Evolutionary conservation across 805 yeast genomes (phyloP), one percentile per base, ranked within the genome.

Genomic region (Yarrowia deformans): DNA sequence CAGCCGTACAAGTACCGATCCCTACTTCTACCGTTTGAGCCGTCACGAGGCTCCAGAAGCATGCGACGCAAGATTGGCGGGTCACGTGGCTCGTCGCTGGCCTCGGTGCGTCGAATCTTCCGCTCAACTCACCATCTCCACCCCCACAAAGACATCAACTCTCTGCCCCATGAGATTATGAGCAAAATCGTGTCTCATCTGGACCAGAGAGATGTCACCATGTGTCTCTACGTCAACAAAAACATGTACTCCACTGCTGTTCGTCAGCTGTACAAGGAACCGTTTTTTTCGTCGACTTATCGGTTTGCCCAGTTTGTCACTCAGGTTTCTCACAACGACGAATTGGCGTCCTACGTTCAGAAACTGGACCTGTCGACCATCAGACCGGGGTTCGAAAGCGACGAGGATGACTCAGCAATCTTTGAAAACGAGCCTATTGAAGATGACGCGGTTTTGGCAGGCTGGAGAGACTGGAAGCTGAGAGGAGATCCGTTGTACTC

Each of bases 391-490:
- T 48, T 56, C 5, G 60, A 50, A 8, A 40, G 23, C 37, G 50
- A 58, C 19, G 68, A 60, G 6, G 70, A 74, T 68, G 34, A 67
- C 48, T 42, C 73, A 45, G 58, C 46, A 16, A 35, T 70, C 19
- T 64, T 52, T 14, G 74, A 71, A 18, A 43, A 40, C 52, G 61
- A 50, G 14, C 61, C 60, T 5, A 52, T 40, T 8, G 69, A 66
- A 19, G 69, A 66, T 7, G 49, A 67, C 67, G 77, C 77, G 50
- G 84, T 88, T 1, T 78, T 84, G 64, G 97, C 97, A 0, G 89
- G 94, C 10, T 92, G 97, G 97, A 83, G 97, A 75, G 97, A 92
- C 77, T 92, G 97, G 97, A 89, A 91, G 74, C 88, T 84, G 74
- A 84, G 91, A 71, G 85, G 84, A 66, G 93, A 89, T 77, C 91